Base-by-base conservation (phyloP, 495 filamentous ascomycete genomes). In the Xylaria palmicola region DNA sequence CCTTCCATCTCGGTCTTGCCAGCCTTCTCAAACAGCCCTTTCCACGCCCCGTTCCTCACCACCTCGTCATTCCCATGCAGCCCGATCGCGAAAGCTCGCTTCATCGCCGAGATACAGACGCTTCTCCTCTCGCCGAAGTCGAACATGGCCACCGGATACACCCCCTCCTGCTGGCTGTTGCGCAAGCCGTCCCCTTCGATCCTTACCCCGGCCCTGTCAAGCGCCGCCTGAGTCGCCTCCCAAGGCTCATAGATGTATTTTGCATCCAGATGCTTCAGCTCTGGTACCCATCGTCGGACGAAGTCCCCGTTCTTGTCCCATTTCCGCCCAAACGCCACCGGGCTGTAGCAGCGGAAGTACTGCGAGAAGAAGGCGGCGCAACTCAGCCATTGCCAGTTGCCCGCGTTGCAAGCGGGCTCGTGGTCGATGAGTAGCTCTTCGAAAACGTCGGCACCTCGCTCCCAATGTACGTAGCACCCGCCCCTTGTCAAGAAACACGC, bases 191-290 rank as follows among this genome's bases (percentile, higher is more conserved):
- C 68, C 0, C 83, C 82, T 26, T 77, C 81, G 29, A 89, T 72
- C 29, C 77, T 62, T 45, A 86, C 85, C 0, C 82, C 79, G 49
- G 84, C 85, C 56, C 76, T 77, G 63, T 80, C 85, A 72, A 87
- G 83, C 63, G 87, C 86, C 19, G 72, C 71, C 27, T 82, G 79
- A 6, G 82, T 83, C 59, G 87, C 84, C 60, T 83, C 87, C 86
- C 87, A 89, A 6, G 88, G 88, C 76, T 90, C 87, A 62, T 88
- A 91, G 39, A 91, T 88, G 58, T 79, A 90, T 62, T 88, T 90
- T 63, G 82, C 80, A 39, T 83, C 77, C 53, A 84, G 78, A 1
- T 77, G 60, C 40, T 74, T 74, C 40, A 91, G 69, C 62, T 90
- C 88, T 0, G 88, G 88, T 6, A 85, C 79, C 71, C 83, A 90